Conservation (phyloP, 257 asterid species). For the Lithospermum erythrorhizon region DNA sequence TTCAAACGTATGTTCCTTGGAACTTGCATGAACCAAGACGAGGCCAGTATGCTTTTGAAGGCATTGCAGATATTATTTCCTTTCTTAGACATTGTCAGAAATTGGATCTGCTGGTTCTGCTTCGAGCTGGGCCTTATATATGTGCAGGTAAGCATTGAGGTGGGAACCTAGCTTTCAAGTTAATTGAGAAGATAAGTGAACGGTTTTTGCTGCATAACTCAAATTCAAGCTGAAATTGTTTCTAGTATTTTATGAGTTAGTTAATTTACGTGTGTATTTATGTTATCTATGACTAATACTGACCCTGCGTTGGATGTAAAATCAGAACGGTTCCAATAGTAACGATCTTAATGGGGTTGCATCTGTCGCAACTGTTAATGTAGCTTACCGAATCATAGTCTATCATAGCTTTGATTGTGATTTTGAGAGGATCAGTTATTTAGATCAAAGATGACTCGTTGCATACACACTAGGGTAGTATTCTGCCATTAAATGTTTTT, state of each 20-base stretch:
- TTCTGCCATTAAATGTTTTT: background rate
- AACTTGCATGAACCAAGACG: constrained; percentile 81
- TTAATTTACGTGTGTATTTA: too few relatives aligned
- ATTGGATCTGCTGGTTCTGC: constrained; percentile 79
- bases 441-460: background rate
- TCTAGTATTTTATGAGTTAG: too few relatives aligned
- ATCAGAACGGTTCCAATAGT: too few relatives aligned
- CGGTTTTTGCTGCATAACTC: background rate
- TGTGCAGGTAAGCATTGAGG: constrained; percentile 72
- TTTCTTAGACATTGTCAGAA: constrained; percentile 75
- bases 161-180: background rate
- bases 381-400: too few relatives aligned
- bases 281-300: background rate
- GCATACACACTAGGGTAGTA: background rate
- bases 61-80: constrained; percentile 68
- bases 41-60: constrained; percentile 60
- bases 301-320: too few relatives aligned
- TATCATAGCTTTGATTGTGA: too few relatives aligned
- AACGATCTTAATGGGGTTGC: too few relatives aligned
- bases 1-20: constrained; percentile 96
- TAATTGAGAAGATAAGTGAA: background rate
- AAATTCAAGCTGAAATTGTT: background rate
- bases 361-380: too few relatives aligned
- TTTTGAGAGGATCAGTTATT: too few relatives aligned
- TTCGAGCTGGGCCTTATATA: constrained; percentile 91